Evolutionary conservation across 2,329 filamentous ascomycete species (phyloP).

Genomic region (Chlorencoelia australis): DNA sequence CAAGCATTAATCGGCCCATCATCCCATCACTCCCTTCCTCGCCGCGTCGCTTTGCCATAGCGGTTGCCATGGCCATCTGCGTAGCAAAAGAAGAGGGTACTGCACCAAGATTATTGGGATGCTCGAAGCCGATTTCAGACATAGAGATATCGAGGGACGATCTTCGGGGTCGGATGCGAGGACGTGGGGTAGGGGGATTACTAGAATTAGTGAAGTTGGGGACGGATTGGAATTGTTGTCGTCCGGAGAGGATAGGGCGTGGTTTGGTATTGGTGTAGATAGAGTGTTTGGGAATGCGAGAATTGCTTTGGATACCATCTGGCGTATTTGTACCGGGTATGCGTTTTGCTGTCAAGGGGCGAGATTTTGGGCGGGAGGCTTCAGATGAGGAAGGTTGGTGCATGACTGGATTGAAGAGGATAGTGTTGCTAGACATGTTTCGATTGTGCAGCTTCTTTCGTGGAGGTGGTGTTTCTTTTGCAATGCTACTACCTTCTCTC

Average conservation of each 20-base stretch:
- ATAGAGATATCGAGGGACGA: constrained; percentile 60
- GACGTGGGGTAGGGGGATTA: constrained; percentile 10
- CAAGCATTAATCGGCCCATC: constrained; percentile 70
- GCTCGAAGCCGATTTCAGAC: constrained; percentile 61
- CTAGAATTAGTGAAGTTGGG: constrained; percentile 35
- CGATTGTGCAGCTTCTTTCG: constrained; percentile 45
- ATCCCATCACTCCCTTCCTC: constrained; percentile 51
- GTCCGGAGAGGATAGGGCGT: constrained; percentile 44
- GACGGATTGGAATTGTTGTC: constrained; percentile 43
- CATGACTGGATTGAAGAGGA: constrained; percentile 66
- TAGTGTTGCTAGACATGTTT: constrained; percentile 72
- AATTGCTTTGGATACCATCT: constrained; percentile 8
- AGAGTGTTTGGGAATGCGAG: constrained; percentile 22
- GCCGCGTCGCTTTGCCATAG: constrained; percentile 40
- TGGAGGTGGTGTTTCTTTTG: too few relatives aligned
- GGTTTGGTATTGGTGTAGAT: constrained; percentile 35
- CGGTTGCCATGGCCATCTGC: constrained; percentile 65
- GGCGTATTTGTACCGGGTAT: constrained; percentile 21
- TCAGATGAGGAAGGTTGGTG: constrained; percentile 32
- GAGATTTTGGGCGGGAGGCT: constrained; percentile 28
- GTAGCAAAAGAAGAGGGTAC: constrained; percentile 72
- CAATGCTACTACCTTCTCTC: too few relatives aligned
- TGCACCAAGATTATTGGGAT: constrained; percentile 51
- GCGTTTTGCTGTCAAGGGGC: constrained; percentile 28
- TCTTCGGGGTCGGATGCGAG: constrained; percentile 26